These are phyloP conservation scores for Cordyceps cateniannulata DNA, from an alignment of 2,329 filamentous ascomycete species.

Conservation along the genomic window DNA sequence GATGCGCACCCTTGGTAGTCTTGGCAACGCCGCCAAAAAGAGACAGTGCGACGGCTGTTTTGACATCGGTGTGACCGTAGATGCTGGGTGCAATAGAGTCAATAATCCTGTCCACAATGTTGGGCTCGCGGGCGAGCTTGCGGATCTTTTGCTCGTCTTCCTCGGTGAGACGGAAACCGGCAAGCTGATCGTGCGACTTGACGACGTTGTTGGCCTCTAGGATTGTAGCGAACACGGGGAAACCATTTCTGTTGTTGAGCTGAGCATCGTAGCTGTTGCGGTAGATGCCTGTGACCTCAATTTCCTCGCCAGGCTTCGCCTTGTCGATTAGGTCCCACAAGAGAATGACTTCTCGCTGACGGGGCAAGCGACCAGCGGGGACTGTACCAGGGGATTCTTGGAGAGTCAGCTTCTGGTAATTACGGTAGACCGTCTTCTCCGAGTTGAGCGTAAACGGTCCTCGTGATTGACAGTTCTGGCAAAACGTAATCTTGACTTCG, in stretches of 20 bases:
- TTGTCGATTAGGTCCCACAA: slow-evolving; percentile 96
- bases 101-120: slow-evolving; percentile 88
- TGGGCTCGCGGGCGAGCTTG: slow-evolving; percentile 77
- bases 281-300: slow-evolving; percentile 94
- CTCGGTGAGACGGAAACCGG: slow-evolving; percentile 90
- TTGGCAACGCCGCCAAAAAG: slow-evolving; percentile 95
- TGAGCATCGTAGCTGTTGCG: slow-evolving; percentile 97
- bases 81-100: slow-evolving; percentile 94
- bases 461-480: slow-evolving; percentile 90
- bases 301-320: slow-evolving; percentile 95
- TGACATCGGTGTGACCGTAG: slow-evolving; percentile 94
- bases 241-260: slow-evolving; percentile 96
- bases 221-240: slow-evolving; percentile 96
- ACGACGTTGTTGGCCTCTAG: slow-evolving; percentile 96
- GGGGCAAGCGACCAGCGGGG: slow-evolving; percentile 86
- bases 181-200: slow-evolving; percentile 95
- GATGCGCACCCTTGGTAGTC: slow-evolving; percentile 78
- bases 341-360: slow-evolving; percentile 88
- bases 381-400: slow-evolving; percentile 97
- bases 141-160: slow-evolving; percentile 91
- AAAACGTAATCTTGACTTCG: slow-evolving; percentile 94
- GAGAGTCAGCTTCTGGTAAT: slow-evolving; percentile 95
- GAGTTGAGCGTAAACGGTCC: slow-evolving; percentile 95
- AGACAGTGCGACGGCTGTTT: slow-evolving; percentile 90
- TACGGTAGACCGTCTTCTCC: slow-evolving; percentile 96